Base-by-base conservation (phyloP, 2,329 filamentous ascomycete species). In the Aspergillus latus region DNA sequence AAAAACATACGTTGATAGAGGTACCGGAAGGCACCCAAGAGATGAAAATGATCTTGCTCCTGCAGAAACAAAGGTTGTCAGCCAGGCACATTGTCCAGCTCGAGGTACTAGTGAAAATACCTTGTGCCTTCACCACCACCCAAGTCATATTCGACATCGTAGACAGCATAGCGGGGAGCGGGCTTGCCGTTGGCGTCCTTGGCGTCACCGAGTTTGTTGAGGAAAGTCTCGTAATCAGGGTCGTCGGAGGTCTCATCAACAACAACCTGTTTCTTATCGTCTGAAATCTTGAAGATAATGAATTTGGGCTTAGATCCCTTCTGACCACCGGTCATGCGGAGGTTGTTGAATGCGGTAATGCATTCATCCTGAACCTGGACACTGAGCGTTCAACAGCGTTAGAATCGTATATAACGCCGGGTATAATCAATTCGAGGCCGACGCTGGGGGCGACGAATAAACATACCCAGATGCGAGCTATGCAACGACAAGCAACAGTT, bases 11-110 rank as follows among this genome's bases (percentile, higher is more conserved):
- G 59, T 73, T 67, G 51, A 70, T 74, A 49, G 74, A 66, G 49
- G 74, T 69, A 1, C 72, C 72, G 52, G 59, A 64, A 52, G 76
- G 76, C 44, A 76, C 74, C 76, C 76, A 78, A 57, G 75, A 78
- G 63, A 80, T 80, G 72, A 80, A 80, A 56, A 78, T 68, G 62
- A 80, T 80, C 71, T 80, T 80, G 72, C 72, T 78, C 66, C 78
- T 80, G 44, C 43, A 54, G 21, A 52, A 59, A 42, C 40, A 37
- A 32, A 29, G 54, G 52, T 46, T 49, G 47, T 70, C 32, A 68
- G 65, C 49, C 48, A 43, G 26, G n/a, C 26, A 8, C 8, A 16
- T 46, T 15, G 15, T 16, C 39, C 9, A 44, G 42, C 43, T 28
- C 34, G 29, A 29, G 9, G 4, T 15, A 39, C 9, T 39, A 7